These are phyloP conservation scores for Aspergillus caelatus DNA, from an alignment of 2,329 filamentous ascomycete genomes.

Conservation along the genomic window DNA sequence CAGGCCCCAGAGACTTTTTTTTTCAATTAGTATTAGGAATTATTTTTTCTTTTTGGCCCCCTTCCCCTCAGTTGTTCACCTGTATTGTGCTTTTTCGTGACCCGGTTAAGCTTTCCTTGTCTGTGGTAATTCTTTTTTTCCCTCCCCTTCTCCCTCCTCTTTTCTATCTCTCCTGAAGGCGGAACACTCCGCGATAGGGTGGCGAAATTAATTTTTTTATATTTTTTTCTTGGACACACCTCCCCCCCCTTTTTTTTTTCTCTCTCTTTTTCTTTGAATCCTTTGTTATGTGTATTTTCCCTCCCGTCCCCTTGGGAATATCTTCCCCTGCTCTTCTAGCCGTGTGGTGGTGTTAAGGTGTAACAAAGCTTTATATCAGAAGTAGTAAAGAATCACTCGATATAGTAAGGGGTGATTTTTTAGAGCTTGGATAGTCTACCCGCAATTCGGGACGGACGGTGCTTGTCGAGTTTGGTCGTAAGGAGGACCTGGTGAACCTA, in stretches of 20 bases:
- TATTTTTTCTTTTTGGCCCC: conserved; percentile 16
- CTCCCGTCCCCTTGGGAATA: conserved; percentile 4
- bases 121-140: conserved; percentile 9
- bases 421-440: conserved; percentile 39
- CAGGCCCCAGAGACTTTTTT: conserved; percentile 13
- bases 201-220: conserved; percentile 21
- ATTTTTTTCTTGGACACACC: background rate
- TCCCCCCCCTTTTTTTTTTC: conserved; percentile 12
- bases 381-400: conserved; percentile 23
- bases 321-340: conserved; percentile 12
- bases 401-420: conserved; percentile 20
- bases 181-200: conserved; percentile 24
- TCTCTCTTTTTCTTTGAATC: conserved; percentile 10
- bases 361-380: conserved; percentile 13
- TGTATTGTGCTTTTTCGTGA: conserved; percentile 12
- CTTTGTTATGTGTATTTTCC: conserved; percentile 13
- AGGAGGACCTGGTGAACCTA: conserved; percentile 35
- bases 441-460: conserved; percentile 35
- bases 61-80: conserved; percentile 23
- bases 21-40: conserved; percentile 4
- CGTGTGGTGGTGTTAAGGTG: conserved; percentile 17
- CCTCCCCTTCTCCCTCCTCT: conserved; percentile 8
- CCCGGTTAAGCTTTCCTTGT: conserved; percentile 31
- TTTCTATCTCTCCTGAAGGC: conserved; percentile 12
- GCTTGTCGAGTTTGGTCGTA: conserved; percentile 24